Base-by-base conservation (phyloP, 805 yeast genomes). In the Starmerella asiatica region DNA sequence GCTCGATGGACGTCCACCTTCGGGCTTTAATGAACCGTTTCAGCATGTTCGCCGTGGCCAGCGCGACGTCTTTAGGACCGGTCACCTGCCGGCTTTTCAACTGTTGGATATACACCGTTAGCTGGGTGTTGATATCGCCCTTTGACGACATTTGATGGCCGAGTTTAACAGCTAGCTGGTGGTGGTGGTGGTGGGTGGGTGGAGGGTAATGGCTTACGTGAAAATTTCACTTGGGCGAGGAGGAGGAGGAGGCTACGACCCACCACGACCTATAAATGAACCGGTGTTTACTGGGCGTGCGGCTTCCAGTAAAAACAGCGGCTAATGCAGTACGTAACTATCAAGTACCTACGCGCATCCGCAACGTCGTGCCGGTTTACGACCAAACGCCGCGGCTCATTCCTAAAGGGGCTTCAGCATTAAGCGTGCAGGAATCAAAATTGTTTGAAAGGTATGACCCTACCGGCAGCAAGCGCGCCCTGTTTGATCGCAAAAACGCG, bases 11-110 rank as follows among this genome's bases (percentile, higher is more conserved):
- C 36, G 73, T 66, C 97, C 97, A 91, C 56, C 94, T 68, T 1
- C 91, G 82, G 11, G 80, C 80, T 0, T 96, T 83, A 17, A 85
- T 76, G 37, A 84, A 91, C 57, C 94, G 71, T 73, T 83, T 79
- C 46, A 91, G 60, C 37, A 88, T 64, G 50, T 84, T 93, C 16
- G 94, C 78, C 6, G 94, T 82, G 39, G 81, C 91, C 28, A 83
- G 65, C 0, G 97, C 96, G 33, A 84, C 81, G 15, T 68, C 69
- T 50, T 77, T 78, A 12, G 94, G 82, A 2, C 93, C 94, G 4
- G 69, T 61, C 33, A 85, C 69, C 57, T 86, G 94, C 43, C 88
- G 76, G 50, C 96, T 77, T 57, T 84, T 86, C 49, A 88, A 69
- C 45, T 50, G 57, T 48, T 56, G 58, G 12, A 53, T 42, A 36